Percentiles rank a stretch among this genome's conserved stretches.
phyloP scores from a whole-genome alignment of 257 asterid species.

The Ehretia macrophylla region DNA sequence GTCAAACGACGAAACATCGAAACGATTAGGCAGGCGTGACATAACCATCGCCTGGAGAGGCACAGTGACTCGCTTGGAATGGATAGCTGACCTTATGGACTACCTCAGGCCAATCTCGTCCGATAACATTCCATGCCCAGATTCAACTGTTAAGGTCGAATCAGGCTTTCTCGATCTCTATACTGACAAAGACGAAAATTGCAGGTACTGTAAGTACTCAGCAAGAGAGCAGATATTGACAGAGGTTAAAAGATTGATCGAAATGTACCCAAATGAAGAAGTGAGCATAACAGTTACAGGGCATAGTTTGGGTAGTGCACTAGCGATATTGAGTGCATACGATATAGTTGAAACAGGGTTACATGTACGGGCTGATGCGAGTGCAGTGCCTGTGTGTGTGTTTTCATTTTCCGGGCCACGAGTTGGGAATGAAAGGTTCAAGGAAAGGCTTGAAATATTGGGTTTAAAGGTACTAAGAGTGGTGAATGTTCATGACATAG shows the following conservation, averaged over 20 bases:
- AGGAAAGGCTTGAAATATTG: slow-evolving; percentile 8
- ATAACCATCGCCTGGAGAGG: slow-evolving; percentile 48
- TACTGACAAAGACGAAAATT: slow-evolving; percentile 29
- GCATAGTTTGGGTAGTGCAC: slow-evolving; percentile 39
- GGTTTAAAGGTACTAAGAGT: slow-evolving; percentile 22
- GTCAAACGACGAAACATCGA: slow-evolving; percentile 33
- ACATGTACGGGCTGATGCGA: slow-evolving; percentile 3
- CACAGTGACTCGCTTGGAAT: slow-evolving; percentile 42
- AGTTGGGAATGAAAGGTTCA: slow-evolving; percentile 26
- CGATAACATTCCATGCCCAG: slow-evolving; percentile 33
- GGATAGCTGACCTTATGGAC: no score
- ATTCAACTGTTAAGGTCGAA: slow-evolving; percentile 28
- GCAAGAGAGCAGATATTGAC: slow-evolving; percentile 34
- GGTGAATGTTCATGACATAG: no score
- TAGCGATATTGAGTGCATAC: slow-evolving; percentile 37
- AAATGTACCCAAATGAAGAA: slow-evolving; percentile 30
- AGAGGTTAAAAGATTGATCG: slow-evolving; percentile 27
- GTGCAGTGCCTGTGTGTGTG: slow-evolving; percentile 10
- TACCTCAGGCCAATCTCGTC: slow-evolving; percentile 27
- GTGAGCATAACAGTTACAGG: slow-evolving; percentile 40
- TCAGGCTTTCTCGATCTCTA: slow-evolving; percentile 47
- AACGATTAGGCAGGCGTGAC: slow-evolving; percentile 40
- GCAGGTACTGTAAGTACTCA: slow-evolving; percentile 29
- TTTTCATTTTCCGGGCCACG: slow-evolving; percentile 24
- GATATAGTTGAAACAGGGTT: slow-evolving; percentile 37